Percentiles rank a stretch among this genome's conserved stretches.
Conservation (phyloP, 2,329 filamentous ascomycete species). For the Didymella pomorum region DNA sequence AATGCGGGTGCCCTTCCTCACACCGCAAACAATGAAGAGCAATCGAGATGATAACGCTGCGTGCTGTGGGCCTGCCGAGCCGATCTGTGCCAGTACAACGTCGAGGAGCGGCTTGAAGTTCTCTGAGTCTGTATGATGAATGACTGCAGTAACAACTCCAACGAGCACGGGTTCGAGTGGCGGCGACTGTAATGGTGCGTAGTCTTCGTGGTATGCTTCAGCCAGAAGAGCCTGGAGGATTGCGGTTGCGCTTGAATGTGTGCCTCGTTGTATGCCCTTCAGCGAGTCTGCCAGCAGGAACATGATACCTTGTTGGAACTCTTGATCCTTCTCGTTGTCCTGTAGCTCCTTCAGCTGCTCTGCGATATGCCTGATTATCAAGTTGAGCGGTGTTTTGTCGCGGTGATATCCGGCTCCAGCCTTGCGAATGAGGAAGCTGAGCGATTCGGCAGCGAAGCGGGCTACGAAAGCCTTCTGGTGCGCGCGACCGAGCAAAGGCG, state of each 20-base stretch:
- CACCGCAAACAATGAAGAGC: conserved; percentile 74
- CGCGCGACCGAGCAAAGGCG: conserved; percentile 82
- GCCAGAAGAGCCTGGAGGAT: conserved; percentile 61
- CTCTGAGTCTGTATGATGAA: conserved; percentile 80
- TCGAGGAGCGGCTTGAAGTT: conserved; percentile 75
- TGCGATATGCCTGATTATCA: conserved; percentile 76
- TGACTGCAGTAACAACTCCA: conserved; percentile 79
- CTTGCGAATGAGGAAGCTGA: conserved; percentile 93
- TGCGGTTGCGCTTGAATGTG: conserved; percentile 65
- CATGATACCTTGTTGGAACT: conserved; percentile 90
- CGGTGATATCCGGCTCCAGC: conserved; percentile 79
- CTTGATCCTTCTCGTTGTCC: conserved; percentile 65
- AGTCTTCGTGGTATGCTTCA: conserved; percentile 37
- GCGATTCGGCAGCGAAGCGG: conserved; percentile 90
- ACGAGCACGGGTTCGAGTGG: conserved; percentile 69
- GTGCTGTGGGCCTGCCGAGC: conserved; percentile 56
- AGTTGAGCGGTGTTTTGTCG: conserved; percentile 71
- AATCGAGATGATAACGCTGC: conserved; percentile 54
- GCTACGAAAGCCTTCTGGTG: conserved; percentile 86
- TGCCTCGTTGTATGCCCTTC: conserved; percentile 65
- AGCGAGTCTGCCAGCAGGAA: conserved; percentile 86
- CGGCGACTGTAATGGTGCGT: conserved; percentile 55
- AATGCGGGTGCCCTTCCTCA: conserved; percentile 81
- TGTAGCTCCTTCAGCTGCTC: conserved; percentile 68
- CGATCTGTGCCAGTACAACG: conserved; percentile 57